Conservation (phyloP, 1,284 basidiomycete genomes). For the Ceratobasidium sp. region DNA sequence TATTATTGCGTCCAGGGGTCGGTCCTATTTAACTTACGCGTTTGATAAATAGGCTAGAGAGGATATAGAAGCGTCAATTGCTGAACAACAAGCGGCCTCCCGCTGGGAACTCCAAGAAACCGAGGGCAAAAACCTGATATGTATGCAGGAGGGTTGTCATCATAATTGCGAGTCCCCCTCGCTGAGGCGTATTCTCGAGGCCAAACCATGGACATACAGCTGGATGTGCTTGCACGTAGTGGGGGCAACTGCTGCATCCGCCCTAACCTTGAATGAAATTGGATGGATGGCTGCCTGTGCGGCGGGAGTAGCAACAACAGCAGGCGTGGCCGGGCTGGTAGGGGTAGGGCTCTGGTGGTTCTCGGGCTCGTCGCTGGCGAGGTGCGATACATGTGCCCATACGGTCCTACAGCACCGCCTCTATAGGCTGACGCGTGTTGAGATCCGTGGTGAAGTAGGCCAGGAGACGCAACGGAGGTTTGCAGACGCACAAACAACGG, state of each 20-base stretch:
- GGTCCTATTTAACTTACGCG: background rate
- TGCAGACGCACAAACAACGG: background rate
- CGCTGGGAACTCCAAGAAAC: background rate
- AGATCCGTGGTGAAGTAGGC: background rate
- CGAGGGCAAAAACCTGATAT: background rate
- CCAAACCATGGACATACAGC: too few species aligned
- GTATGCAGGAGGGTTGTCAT: conserved; percentile 3
- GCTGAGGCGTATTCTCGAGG: background rate
- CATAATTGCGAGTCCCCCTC: conserved; percentile 7
- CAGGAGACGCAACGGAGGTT: background rate
- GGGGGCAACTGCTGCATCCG: background rate
- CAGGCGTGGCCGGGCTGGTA: background rate
- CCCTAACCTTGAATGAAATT: background rate
- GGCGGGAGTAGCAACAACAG: too few species aligned
- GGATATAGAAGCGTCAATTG: background rate
- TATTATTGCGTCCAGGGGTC: background rate
- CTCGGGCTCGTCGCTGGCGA: background rate
- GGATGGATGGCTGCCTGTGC: background rate
- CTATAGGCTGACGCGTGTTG: background rate
- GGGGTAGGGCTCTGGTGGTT: background rate
- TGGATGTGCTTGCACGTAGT: background rate
- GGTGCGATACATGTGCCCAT: background rate
- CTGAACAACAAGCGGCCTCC: background rate
- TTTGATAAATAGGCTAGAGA: background rate
- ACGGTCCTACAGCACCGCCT: background rate